Evolutionary conservation across 106 monocot species (phyloP).

Genomic region (Iris macrosiphon): DNA sequence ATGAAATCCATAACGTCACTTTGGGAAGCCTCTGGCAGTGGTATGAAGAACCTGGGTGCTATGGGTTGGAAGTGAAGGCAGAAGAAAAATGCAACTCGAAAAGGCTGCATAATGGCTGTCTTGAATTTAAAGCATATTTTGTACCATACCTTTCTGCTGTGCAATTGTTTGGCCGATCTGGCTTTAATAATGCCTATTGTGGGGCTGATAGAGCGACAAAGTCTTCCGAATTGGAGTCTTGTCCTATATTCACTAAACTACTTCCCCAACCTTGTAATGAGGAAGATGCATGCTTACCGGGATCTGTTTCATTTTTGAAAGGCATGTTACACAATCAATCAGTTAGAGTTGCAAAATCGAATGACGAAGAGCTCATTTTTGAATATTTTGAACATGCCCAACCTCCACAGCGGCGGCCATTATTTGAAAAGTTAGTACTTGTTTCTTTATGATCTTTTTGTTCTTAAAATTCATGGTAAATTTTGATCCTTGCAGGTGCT

Average conservation of each 20-base stretch:
- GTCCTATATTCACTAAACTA: constrained; percentile 38
- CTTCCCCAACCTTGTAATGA: constrained; percentile 23
- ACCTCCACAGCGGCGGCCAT: constrained; percentile 49
- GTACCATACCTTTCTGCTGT: constrained; percentile 93
- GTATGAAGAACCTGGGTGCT: constrained; percentile 86
- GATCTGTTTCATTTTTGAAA: constrained; percentile 13
- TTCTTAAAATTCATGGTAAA: background rate
- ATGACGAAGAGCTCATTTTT: constrained; percentile 61
- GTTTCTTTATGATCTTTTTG: background rate
- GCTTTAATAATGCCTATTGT: background rate
- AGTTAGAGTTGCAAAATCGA: background rate
- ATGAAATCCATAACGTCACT: constrained; percentile 36
- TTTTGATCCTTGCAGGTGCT: background rate
- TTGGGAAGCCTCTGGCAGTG: constrained; percentile 70
- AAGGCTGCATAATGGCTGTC: constrained; percentile 10
- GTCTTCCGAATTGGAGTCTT: constrained; percentile 9
- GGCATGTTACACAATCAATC: constrained; percentile 5
- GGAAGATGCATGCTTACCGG: constrained; percentile 5
- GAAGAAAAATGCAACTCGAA: constrained; percentile 27
- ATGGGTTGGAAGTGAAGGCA: constrained; percentile 69
- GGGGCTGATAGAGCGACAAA: constrained; percentile 9
- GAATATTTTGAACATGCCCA: constrained; percentile 89
- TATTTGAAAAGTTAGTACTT: constrained; percentile 70
- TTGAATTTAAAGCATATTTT: constrained; percentile 62
- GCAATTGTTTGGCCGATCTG: constrained; percentile 51